Base-by-base conservation (phyloP, 257 asterid genomes). In the Misopates orontium region DNA sequence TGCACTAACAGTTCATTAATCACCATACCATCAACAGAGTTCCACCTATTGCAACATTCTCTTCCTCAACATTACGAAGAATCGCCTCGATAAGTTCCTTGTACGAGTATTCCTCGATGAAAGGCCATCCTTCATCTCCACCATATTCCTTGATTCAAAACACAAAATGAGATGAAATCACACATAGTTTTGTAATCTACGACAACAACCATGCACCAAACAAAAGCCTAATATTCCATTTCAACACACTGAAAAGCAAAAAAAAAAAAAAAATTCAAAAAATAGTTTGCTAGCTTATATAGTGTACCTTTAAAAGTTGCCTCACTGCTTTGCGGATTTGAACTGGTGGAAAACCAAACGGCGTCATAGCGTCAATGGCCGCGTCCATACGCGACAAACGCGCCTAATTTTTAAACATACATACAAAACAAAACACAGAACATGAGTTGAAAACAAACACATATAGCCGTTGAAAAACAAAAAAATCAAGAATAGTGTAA, bases 291-390 rank as follows among this genome's bases (percentile, higher is more conserved):
- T 59, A 66, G 39, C 18, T 24, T 18, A 69, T 13, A 36, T 24
- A n/a, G n/a, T n/a, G n/a, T 59, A 84, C 95, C 85, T 72, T 8
- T 6, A 87, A 87, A 49, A 87, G 80, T 18, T 75, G 32, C n/a
- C 56, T 77, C 0, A 72, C 79, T 17, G 44, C 41, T 47, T 24
- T 51, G 19, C n/a, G 70, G 0, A 84, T 84, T 17, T 21, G 39
- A 0, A n/a, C 56, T 20, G 51, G 62, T 0, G 71, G 0, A 67
- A 82, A 87, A 4, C 95, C 95, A 5, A 72, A 28, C 10, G 64
- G 80, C 47, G 17, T 47, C 95, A 87, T 84, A 3, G 95, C 91
- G 25, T 78, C 91, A 23, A 80, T 67, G 44, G 95, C 91, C 24
- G 91, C 89, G 69, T 87, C 84, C 71, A 87, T 77, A 57, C 95